Percentiles rank a stretch among this genome's conserved stretches.
Conservation (phyloP, 2,329 filamentous ascomycete genomes). For the Pezicula neosporulosa region DNA sequence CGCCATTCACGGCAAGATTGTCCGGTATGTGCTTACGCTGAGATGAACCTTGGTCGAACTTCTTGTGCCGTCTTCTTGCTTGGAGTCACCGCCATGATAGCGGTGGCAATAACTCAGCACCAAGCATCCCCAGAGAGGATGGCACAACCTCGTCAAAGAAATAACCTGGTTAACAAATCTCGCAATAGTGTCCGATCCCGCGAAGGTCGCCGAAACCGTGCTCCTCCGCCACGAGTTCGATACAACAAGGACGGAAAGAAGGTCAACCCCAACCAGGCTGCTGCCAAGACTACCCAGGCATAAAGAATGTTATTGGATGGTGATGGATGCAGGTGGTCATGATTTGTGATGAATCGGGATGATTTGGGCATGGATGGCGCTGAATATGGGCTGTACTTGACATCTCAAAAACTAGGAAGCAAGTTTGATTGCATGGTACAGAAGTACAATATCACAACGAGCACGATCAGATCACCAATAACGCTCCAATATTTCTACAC, state of each 20-base stretch:
- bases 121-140: background rate
- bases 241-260: slow-evolving; percentile 99
- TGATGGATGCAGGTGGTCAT: too few species aligned
- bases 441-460: too few species aligned
- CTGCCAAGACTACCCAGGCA: slow-evolving; percentile 30
- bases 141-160: slow-evolving; percentile 36
- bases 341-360: too few species aligned
- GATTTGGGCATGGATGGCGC: too few species aligned
- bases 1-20: slow-evolving; percentile 99
- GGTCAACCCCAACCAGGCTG: slow-evolving; percentile 57
- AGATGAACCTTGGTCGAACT: slow-evolving; percentile 60
- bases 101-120: background rate
- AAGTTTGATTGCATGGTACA: too few species aligned
- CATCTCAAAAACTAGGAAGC: too few species aligned
- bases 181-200: slow-evolving; percentile 84
- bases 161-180: slow-evolving; percentile 23
- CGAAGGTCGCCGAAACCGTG: slow-evolving; percentile 97
- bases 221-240: slow-evolving; percentile 91
- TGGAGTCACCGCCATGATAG: background rate
- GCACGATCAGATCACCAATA: too few species aligned
- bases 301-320: slow-evolving; percentile 7
- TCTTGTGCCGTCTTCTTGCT: slow-evolving; percentile 14
- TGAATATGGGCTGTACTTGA: background rate
- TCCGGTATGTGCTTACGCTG: slow-evolving; percentile 75
- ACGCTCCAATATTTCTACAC: too few species aligned